Evolutionary conservation across 116 monocot species (phyloP), one percentile per base, ranked within the genome.

Genomic region (Iris pallida): DNA sequence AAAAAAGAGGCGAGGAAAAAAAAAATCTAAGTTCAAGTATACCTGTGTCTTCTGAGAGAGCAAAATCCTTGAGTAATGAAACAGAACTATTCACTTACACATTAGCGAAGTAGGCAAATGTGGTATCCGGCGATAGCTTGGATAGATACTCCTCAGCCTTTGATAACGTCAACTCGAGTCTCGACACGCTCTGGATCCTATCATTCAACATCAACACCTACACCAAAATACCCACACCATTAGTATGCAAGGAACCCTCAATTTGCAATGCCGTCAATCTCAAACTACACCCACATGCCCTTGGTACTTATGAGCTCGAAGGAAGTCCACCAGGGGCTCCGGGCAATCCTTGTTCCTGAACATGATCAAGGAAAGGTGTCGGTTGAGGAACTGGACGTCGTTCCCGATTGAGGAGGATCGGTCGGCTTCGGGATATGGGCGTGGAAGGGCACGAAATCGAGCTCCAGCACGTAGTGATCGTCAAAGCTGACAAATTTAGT

Each of bases 131-230:
- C 42, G 75, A 43, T 65, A 88, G 68, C 82, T 91, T 88, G 41
- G 73, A 73, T 71, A 95, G 56, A 71, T 86, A 80, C 5, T 88
- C 91, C 63, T 95, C 95, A 20, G 88, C 88, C 61, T 88, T 95
- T 7, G 83, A 70, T 45, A 95, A 72, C 52, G 80, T 55, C 51
- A 88, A 81, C 60, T 95, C 81, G 49, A 95, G 95, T 71, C 78
- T 84, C 2, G 83, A 75, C 43, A 91, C 16, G 70, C 83, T 91
- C 44, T 76, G 73, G 63, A 95, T 79, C 74, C 95, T 83, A 68
- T 95, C 91, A 75, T 95, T 95, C 75, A 95, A 53, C 95, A 95
- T 95, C 91, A 95, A 68, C 51, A 88, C 79, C 95, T 95, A 66
- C 6, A 49, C 3, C 47, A 56, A 40, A 42, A n/a, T n/a, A 18